Percentiles rank a stretch among this genome's conserved stretches.
phyloP scores from a whole-genome alignment of 2,329 filamentous ascomycete genomes.

The Hymenoscyphus albidus region DNA sequence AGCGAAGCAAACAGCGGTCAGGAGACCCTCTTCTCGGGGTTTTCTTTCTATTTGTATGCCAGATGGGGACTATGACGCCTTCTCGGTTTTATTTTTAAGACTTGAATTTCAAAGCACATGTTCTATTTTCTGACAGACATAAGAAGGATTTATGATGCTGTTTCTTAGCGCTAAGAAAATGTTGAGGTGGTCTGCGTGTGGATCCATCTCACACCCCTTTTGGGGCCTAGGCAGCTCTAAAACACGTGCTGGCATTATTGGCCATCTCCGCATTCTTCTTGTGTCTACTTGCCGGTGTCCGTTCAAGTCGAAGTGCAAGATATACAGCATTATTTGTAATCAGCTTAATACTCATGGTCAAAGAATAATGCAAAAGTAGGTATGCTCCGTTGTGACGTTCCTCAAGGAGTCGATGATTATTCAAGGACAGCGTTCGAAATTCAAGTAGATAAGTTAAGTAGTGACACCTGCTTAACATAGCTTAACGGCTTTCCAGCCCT shows the following conservation, averaged over 20 bases:
- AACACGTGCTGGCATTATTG: background rate
- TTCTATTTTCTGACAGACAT: background rate
- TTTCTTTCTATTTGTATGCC: background rate
- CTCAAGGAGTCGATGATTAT: too few species aligned
- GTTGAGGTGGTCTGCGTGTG: background rate
- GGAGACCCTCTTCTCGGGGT: background rate
- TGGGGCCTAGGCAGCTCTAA: background rate
- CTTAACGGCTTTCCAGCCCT: too few species aligned
- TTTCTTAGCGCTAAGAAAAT: constrained; percentile 1
- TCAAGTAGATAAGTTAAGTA: too few species aligned
- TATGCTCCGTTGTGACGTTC: too few species aligned
- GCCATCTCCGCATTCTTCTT: background rate
- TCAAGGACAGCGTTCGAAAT: too few species aligned
- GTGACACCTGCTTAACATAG: too few species aligned
- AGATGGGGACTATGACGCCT: background rate
- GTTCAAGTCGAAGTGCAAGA: background rate
- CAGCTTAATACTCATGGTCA: too few species aligned
- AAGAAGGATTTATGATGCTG: background rate
- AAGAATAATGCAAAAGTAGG: too few species aligned
- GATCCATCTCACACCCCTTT: background rate
- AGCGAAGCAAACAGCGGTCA: background rate
- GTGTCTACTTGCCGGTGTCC: background rate
- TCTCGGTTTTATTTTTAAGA: background rate
- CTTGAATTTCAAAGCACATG: background rate
- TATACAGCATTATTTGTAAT: background rate